Conservation (phyloP, 2,329 filamentous ascomycete genomes). For the Stachybotrys chartarum region DNA sequence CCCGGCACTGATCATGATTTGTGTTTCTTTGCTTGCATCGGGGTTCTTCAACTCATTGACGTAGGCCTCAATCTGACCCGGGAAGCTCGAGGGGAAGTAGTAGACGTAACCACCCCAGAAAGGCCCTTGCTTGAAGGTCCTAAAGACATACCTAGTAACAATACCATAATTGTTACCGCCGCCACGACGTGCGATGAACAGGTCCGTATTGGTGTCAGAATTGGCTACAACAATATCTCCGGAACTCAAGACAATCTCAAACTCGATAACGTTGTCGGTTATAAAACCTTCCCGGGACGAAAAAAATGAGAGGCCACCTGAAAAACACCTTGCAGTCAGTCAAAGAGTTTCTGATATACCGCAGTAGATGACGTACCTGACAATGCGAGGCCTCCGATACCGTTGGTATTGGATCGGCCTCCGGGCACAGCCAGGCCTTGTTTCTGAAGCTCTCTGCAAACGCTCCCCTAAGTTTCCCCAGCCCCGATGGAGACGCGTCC, state of each 20-base stretch:
- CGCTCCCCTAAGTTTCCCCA: not conserved
- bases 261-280: not conserved
- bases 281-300: not conserved
- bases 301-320: not conserved
- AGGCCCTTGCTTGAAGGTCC: not conserved
- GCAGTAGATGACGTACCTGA: not conserved
- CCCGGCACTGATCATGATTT: slow-evolving; percentile 14
- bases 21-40: slow-evolving; percentile 8
- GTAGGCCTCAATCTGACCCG: slow-evolving; percentile 11
- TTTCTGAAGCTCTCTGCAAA: not conserved
- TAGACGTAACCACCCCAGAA: slow-evolving; percentile 13
- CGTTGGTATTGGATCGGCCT: not conserved
- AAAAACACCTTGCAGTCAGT: not conserved
- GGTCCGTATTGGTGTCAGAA: not conserved
- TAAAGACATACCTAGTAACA: not conserved
- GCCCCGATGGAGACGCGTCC: not conserved
- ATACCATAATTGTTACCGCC: not conserved
- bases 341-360: not conserved
- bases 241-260: not conserved
- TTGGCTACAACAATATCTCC: not conserved
- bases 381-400: not conserved
- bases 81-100: slow-evolving; percentile 12
- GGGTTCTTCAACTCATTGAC: slow-evolving; percentile 10
- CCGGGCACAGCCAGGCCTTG: not conserved
- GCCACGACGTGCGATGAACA: not conserved